Percentiles rank a stretch among this genome's conserved stretches.
Evolutionary conservation across 139 green algal species (phyloP).

Genomic region (Volvox africanus): DNA sequence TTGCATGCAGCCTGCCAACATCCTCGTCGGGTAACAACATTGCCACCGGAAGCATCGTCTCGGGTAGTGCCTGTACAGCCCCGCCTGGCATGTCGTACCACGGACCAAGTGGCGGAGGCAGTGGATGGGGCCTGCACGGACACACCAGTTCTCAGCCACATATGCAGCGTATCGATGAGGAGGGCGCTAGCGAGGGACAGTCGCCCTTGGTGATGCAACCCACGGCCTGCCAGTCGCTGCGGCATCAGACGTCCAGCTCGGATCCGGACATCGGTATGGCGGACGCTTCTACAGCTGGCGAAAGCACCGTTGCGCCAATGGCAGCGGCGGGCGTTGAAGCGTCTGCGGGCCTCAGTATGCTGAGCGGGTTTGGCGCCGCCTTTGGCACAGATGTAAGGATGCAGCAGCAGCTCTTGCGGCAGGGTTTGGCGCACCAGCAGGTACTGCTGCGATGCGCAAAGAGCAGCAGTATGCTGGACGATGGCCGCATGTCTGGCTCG

Average conservation of each 20-base stretch:
- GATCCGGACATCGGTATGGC: background rate
- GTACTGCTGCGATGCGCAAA: background rate
- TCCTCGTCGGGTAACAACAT: background rate
- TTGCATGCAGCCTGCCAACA: background rate
- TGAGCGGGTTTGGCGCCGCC: background rate
- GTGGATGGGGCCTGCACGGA: conserved; percentile 1
- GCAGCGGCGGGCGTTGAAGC: background rate
- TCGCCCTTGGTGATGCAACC: background rate
- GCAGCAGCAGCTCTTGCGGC: background rate
- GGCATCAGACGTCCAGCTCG: background rate
- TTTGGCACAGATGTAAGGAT: background rate
- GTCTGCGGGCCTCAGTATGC: background rate
- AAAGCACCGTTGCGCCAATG: background rate
- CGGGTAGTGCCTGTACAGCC: background rate
- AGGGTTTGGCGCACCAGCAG: background rate
- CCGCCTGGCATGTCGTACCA: background rate
- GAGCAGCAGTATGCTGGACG: conserved; percentile 30
- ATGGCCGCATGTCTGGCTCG: background rate
- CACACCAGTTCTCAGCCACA: background rate
- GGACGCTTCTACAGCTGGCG: background rate
- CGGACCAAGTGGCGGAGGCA: background rate
- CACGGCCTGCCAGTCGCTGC: background rate
- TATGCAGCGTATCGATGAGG: conserved; percentile 51
- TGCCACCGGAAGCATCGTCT: background rate
- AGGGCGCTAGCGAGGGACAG: conserved; percentile 5